A percentile compares a stretch with the other conserved stretches of the same genome.
Conservation (phyloP, 345 rosid genomes). For the Corymbia maculata region DNA sequence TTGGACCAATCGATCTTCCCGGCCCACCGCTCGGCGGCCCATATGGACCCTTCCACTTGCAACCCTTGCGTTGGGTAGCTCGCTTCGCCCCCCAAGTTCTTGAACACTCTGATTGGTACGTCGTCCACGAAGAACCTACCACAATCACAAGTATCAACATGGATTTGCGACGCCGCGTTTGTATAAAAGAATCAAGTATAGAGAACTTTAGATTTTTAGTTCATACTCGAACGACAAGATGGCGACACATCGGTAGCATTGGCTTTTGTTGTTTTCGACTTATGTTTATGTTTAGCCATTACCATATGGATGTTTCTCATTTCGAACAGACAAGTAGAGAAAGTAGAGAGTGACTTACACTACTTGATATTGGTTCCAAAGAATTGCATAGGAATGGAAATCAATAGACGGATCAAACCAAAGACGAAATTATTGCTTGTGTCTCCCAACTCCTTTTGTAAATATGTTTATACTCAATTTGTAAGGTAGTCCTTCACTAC, state of each 20-base stretch:
- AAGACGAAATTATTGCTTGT: neutral
- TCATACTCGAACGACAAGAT: no score
- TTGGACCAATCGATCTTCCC: neutral
- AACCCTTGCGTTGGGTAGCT: slow-evolving; percentile 18
- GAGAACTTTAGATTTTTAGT: no score
- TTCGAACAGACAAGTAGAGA: neutral
- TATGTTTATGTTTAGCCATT: neutral
- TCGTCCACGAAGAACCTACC: slow-evolving; percentile 23
- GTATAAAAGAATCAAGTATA: no score
- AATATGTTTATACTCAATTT: slow-evolving; percentile 3
- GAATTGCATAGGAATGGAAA: slow-evolving; percentile 5
- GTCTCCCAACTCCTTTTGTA: neutral
- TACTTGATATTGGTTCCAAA: slow-evolving; percentile 7
- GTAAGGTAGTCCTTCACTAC: neutral
- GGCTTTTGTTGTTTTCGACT: no score
- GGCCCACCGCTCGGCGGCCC: neutral
- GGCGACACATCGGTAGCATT: no score
- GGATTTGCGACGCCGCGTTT: no score
- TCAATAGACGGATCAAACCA: slow-evolving; percentile 11
- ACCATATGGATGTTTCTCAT: neutral
- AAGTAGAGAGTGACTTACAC: neutral
- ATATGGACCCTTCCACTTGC: slow-evolving; percentile 8
- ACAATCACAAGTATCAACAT: no score
- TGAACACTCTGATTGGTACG: slow-evolving; percentile 20
- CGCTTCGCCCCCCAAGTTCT: slow-evolving; percentile 1